Base-by-base conservation (phyloP, 176 grass and related monocot species). In the Oryza rufipogon region DNA sequence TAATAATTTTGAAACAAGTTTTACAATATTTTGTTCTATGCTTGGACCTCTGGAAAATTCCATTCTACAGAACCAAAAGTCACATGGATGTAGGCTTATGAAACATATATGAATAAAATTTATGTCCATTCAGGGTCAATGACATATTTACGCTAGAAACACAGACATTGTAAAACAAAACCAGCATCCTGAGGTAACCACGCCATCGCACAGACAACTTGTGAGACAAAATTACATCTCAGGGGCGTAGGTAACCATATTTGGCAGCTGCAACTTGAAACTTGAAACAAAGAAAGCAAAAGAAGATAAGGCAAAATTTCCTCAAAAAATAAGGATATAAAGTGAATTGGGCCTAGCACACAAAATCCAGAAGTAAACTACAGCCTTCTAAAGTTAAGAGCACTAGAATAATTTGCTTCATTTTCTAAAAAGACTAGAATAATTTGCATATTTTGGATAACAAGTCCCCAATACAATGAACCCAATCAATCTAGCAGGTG, bases 391-490 rank as follows among this genome's bases (percentile, higher is more conserved):
- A 49, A 68, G 52, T 39, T 80, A 51, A 81, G 20, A 70, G 20
- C 20, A 52, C 34, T 20, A 54, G 30, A 80, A 80, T 69, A 52
- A 12, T 64, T 33, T 4, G 0, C 6, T 32, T 32, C 30, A 32
- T 32, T 32, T 23, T 80, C 11, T 46, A 56, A 49, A 68, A 51
- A 81, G 20, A 56, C 22, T 20, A 54, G 30, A 80, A 80, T 69
- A 52, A 12, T 64, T 33, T 4, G 0, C 6, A 28, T 45, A 66
- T 66, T 75, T 30, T 56, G 12, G 73, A 49, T 38, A 63, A 82
- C 6, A 2, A 23, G 60, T 60, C 15, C 9, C 51, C 14, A 26
- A 30, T 13, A 81, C 68, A 64, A 85, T 9, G 9, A 65, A 33
- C 39, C 4, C 56, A 81, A 71, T 12, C 14, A 79, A 38, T 46